Conservation (phyloP, 2,329 filamentous ascomycete species). For the Epichloe bromicola region DNA sequence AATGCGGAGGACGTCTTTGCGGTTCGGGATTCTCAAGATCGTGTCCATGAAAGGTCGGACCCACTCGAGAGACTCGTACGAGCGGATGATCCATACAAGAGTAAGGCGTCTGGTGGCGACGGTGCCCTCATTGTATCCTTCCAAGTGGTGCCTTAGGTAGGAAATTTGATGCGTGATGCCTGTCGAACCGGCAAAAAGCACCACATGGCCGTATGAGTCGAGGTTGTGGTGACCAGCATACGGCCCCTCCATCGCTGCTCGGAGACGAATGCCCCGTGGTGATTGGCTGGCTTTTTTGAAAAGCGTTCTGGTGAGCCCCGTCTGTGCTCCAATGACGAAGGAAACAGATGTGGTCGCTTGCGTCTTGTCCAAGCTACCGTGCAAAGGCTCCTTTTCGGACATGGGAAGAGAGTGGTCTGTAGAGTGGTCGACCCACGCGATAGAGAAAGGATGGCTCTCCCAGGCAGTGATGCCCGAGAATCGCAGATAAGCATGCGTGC, state of each 20-base stretch:
- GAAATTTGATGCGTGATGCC: constrained; percentile 93
- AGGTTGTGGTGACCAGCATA: constrained; percentile 76
- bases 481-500: constrained; percentile 63
- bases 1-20: constrained; percentile 72
- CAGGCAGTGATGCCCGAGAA: constrained; percentile 52
- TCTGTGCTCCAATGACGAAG: constrained; percentile 77
- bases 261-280: constrained; percentile 44
- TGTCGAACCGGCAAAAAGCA: constrained; percentile 84
- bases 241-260: constrained; percentile 75
- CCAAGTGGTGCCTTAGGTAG: constrained; percentile 66
- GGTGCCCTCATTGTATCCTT: constrained; percentile 54
- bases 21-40: constrained; percentile 64
- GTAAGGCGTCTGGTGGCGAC: constrained; percentile 71
- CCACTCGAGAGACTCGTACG: constrained; percentile 84
- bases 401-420: constrained; percentile 25
- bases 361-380: constrained; percentile 24
- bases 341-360: constrained; percentile 48
- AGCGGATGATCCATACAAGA: constrained; percentile 86
- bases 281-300: constrained; percentile 52
- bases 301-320: constrained; percentile 74
- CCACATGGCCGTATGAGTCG: constrained; percentile 80
- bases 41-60: constrained; percentile 72
- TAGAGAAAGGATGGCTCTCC: constrained; percentile 68
- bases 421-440: constrained; percentile 57
- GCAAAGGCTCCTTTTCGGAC: constrained; percentile 28